Base-by-base conservation (phyloP, 148 eudicot genomes). In the Suaeda aralocaspica region DNA sequence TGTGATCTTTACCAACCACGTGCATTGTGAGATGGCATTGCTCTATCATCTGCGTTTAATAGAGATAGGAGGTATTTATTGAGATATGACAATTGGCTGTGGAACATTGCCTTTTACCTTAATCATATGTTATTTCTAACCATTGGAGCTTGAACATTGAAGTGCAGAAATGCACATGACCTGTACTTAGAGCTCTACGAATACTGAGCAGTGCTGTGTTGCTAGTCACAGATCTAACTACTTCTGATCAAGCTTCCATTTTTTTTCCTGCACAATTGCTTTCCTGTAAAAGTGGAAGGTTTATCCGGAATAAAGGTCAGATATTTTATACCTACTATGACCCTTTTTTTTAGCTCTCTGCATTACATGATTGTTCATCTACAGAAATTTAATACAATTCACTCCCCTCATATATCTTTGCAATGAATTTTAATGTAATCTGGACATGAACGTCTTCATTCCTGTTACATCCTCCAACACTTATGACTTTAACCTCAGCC, bases 381-480 rank as follows among this genome's bases (percentile, higher is more conserved):
- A 61, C 68, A 62, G 60, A 67, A 55, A 74, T 59, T 51, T 18
- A 61, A 61, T 75, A 39, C 51, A 31, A 51, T 68, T 12, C 18
- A 49, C 24, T 46, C 12, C n/a, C 11, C 29, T 45, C 46, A 49
- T 30, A 34, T 74, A 29, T 73, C 41, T 48, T 59, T 49, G 59
- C 62, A 68, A 60, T 14, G 46, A 41, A 52, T 13, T 34, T 50
- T 19, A 15, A 48, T 14, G 24, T 12, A 25, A 10, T 24, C 30
- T 18, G 18, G 29, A 52, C 60, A 58, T 39, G 33, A 62, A 52
- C 67, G 24, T 30, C 26, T 49, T 22, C 14, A 29, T 62, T 48
- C 45, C 29, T 53, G 16, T 68, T 60, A 15, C 59, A 46, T 50
- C 45, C 29, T 53, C 10, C 60, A 50, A 15, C 59, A 46, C 36